Evolutionary conservation across 1,139 yeast species (phyloP), one percentile per base, ranked within the genome.

Genomic region (Williopsis jadinii): DNA sequence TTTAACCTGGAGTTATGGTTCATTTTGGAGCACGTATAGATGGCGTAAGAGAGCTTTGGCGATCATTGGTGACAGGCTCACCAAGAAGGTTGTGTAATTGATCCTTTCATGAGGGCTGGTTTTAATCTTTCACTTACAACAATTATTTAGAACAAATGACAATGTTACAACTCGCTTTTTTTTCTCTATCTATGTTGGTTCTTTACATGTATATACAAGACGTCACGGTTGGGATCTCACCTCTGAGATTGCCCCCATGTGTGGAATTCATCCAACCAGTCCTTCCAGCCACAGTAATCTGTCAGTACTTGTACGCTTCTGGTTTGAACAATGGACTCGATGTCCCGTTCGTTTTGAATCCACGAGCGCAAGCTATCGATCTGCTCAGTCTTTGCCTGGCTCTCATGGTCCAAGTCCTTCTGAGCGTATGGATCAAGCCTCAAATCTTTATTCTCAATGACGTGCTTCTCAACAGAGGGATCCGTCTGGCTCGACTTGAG

Each of bases 1-100:
- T 52, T 73, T 92, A 55, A 88, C 97, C 6, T 92, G 98, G 98
- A 83, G 95, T 49, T 86, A 86, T 60, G 79, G 90, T 34, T 75
- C 95, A 3, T 76, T 84, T 42, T 82, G 85, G 80, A 73, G 77
- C 50, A 77, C 92, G 3, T 65, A 74, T 41, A 71, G 85, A 59
- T 77, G 85, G 80, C 74, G 90, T 59, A 51, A 54, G 31, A 68
- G 59, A 49, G 69, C 53, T 3, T 19, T 44, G n/a, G 13, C 13
- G 24, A 14, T 29, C 12, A 29, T 29, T 12, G 32, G 29, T 11
- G 12, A 29, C 11, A 11, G 14, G 15, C 11, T 19, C 24, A 5
- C 24, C 6, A 6, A 19, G 24, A 19, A 19, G 24, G 24, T 19
- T 19, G 24, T 19, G 24, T 19, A 19, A 19, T 19, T 19, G 24